Percentiles rank a stretch among this genome's conserved stretches.
phyloP scores from a whole-genome alignment of 106 monocot genomes.

The Vanilla planifolia region DNA sequence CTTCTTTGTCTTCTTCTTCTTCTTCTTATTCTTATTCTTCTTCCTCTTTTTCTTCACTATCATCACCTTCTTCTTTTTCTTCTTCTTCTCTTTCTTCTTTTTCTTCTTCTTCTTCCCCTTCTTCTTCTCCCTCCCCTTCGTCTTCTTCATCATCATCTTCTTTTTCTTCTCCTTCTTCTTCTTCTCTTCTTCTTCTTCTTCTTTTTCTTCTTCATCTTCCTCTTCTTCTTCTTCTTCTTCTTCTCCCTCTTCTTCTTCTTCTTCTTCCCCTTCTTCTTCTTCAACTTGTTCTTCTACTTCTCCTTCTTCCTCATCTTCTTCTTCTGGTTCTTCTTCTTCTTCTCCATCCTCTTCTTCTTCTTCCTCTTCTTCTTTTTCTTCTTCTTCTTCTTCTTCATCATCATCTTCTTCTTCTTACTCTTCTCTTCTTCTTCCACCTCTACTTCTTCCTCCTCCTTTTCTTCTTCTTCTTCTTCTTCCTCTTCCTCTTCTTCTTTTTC shows the following conservation, averaged over 20 bases:
- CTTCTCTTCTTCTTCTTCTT: background rate
- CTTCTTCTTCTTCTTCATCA: background rate
- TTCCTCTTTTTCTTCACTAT: too few relatives aligned
- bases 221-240: background rate
- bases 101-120: background rate
- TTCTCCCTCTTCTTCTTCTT: background rate
- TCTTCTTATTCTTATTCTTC: too few relatives aligned
- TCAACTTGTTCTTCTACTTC: background rate
- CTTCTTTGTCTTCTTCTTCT: too few relatives aligned
- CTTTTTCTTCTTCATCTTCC: background rate
- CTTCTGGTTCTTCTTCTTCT: too few relatives aligned
- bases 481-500: background rate
- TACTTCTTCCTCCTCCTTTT: too few relatives aligned
- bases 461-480: background rate
- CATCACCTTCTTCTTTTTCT: background rate
- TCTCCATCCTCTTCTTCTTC: too few relatives aligned
- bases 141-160: too few relatives aligned
- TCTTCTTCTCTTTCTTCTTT: background rate
- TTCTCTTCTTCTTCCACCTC: too few relatives aligned
- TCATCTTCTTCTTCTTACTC: too few relatives aligned
- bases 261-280: background rate
- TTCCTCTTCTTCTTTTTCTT: background rate
- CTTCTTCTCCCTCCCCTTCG: background rate
- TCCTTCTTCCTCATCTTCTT: too few relatives aligned
- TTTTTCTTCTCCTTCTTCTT: too few relatives aligned